Evolutionary conservation across 306 rosid genomes (phyloP).

Genomic region (Acacia melanoxylon): DNA sequence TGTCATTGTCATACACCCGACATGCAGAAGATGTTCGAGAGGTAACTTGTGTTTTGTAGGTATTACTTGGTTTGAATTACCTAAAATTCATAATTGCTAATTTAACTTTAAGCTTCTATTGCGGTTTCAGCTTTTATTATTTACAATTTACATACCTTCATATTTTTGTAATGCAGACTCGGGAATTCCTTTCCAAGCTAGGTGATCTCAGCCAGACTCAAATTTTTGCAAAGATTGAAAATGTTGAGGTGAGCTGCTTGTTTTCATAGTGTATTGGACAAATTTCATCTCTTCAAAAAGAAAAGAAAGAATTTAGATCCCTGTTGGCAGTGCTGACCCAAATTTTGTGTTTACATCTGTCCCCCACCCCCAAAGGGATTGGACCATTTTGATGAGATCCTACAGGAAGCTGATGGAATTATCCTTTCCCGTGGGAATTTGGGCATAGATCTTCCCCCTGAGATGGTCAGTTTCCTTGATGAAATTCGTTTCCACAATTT

Average conservation of each 20-base stretch:
- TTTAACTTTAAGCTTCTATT: constrained; percentile 10
- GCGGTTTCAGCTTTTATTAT: constrained; percentile 12
- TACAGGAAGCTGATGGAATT: constrained; percentile 94
- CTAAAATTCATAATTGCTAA: constrained; percentile 1
- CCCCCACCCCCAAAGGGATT: constrained; percentile 53
- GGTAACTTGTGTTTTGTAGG: constrained; percentile 43
- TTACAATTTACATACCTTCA: constrained; percentile 9
- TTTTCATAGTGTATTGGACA: constrained; percentile 2
- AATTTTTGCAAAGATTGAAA: constrained; percentile 93
- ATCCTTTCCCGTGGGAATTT: constrained; percentile 90
- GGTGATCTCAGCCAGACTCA: constrained; percentile 81
- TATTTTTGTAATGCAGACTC: constrained; percentile 62
- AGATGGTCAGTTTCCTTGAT: constrained; percentile 62
- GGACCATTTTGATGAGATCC: constrained; percentile 89
- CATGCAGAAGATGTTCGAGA: constrained; percentile 88
- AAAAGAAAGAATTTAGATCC: neutral
- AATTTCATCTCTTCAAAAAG: neutral
- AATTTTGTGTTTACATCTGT: neutral
- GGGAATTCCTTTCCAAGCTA: constrained; percentile 74
- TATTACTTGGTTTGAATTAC: constrained; percentile 22
- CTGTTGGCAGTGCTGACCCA: constrained; percentile 13
- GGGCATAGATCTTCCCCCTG: constrained; percentile 98
- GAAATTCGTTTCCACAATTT: constrained; percentile 20
- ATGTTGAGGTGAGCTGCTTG: constrained; percentile 65
- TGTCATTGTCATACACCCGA: constrained; percentile 79